Conservation (phyloP, 1,284 basidiomycete species). For the Ceratobasidium sp. region DNA sequence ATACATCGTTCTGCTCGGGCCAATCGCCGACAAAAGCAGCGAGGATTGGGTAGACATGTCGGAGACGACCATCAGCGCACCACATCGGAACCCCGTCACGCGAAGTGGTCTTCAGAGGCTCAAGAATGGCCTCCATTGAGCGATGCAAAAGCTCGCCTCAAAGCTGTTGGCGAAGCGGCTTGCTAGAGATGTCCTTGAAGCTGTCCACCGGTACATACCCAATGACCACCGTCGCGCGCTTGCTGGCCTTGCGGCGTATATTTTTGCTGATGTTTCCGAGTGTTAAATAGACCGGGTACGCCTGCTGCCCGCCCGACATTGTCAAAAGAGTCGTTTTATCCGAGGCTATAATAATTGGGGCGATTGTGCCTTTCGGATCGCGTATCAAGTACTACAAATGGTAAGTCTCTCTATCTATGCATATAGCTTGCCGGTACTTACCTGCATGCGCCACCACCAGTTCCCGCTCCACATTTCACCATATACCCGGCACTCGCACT, state of each 20-base stretch:
- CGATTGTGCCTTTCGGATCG: constrained; percentile 40
- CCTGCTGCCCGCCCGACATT: constrained; percentile 39
- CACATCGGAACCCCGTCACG: constrained; percentile 39
- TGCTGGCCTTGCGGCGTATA: constrained; percentile 32
- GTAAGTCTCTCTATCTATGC: background rate
- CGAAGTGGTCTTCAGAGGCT: constrained; percentile 47
- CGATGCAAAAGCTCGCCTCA: constrained; percentile 49
- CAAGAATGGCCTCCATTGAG: constrained; percentile 48
- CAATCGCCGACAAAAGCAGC: constrained; percentile 51
- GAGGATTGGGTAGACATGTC: constrained; percentile 48
- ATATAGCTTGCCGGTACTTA: constrained; percentile 3
- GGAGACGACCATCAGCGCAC: constrained; percentile 46
- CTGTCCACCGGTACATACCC: constrained; percentile 46
- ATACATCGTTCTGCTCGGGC: constrained; percentile 50
- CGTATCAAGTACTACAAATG: background rate
- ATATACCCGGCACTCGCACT: constrained; percentile 15
- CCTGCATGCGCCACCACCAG: constrained; percentile 48
- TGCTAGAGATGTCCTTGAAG: constrained; percentile 19
- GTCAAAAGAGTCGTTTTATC: constrained; percentile 47
- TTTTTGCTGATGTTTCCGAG: constrained; percentile 20
- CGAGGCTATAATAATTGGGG: constrained; percentile 45
- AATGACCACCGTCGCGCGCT: constrained; percentile 37
- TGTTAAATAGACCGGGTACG: constrained; percentile 42
- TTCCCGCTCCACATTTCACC: constrained; percentile 45
- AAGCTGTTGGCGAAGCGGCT: background rate